Percentiles rank a stretch among this genome's conserved stretches.
Evolutionary conservation across 257 asterid species (phyloP).

Genomic region (Capsicum baccatum): DNA sequence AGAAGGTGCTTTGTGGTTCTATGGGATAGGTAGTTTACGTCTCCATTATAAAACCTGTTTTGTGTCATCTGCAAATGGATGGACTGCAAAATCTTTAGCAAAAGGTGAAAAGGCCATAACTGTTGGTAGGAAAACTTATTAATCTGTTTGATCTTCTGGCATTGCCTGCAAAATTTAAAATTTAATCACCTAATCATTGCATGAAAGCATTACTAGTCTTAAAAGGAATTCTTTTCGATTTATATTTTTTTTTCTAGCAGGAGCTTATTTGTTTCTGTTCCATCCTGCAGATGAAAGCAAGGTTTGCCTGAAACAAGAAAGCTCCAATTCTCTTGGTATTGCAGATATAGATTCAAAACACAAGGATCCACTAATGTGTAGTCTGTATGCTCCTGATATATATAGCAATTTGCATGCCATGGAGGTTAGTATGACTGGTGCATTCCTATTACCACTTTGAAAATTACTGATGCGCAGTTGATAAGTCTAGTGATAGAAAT

Average conservation of each 20-base stretch:
- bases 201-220: neutral
- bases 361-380: conserved; percentile 89
- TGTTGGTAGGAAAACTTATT: neutral
- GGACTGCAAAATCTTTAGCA: conserved; percentile 10
- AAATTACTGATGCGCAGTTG: conserved; percentile 11
- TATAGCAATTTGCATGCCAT: conserved; percentile 60
- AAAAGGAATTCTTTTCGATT: neutral
- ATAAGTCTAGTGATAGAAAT: conserved; percentile 8
- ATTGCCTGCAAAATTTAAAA: conserved; percentile 18
- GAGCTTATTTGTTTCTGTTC: conserved; percentile 37
- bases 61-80: conserved; percentile 3
- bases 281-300: conserved; percentile 53
- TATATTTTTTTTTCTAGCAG: neutral
- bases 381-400: conserved; percentile 87
- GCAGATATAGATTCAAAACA: conserved; percentile 72
- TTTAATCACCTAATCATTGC: neutral
- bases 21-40: neutral
- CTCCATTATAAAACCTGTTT: neutral
- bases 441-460: conserved; percentile 18
- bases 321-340: conserved; percentile 53
- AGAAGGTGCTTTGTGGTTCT: neutral
- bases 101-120: conserved; percentile 8
- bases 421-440: conserved; percentile 64
- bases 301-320: conserved; percentile 43
- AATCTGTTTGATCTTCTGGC: neutral